phyloP scores from a whole-genome alignment of 257 asterid species.

The Capsicum pubescens region DNA sequence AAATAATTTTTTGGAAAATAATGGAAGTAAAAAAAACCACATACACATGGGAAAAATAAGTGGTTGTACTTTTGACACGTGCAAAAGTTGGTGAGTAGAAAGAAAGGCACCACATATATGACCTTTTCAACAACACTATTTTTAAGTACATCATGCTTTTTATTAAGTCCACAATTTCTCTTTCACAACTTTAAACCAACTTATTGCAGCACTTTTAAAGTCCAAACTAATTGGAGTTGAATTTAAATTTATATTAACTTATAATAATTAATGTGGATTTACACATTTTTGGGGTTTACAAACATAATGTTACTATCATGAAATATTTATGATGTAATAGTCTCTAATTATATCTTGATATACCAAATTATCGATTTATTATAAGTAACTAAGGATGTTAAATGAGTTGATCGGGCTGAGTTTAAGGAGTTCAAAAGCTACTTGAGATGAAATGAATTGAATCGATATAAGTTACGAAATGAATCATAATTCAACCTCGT shows the following conservation, averaged over 20 bases:
- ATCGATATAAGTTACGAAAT: not conserved
- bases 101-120: not conserved
- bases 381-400: not conserved
- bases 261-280: not conserved
- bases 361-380: not conserved
- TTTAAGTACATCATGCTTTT: not conserved
- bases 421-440: too few species aligned
- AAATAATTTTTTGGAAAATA: too few species aligned
- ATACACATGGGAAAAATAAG: too few species aligned
- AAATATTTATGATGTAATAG: not conserved
- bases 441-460: not conserved
- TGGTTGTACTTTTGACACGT: not conserved
- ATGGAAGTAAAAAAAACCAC: not conserved
- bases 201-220: constrained; percentile 16
- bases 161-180: not conserved
- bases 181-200: not conserved
- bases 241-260: not conserved
- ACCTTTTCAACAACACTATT: not conserved
- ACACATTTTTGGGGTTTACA: not conserved
- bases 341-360: not conserved
- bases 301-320: not conserved
- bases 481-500: not conserved
- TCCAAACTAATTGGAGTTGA: not conserved
- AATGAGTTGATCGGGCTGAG: not conserved
- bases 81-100: not conserved